Conservation (phyloP, 805 yeast genomes). For the Candida boleticola region DNA sequence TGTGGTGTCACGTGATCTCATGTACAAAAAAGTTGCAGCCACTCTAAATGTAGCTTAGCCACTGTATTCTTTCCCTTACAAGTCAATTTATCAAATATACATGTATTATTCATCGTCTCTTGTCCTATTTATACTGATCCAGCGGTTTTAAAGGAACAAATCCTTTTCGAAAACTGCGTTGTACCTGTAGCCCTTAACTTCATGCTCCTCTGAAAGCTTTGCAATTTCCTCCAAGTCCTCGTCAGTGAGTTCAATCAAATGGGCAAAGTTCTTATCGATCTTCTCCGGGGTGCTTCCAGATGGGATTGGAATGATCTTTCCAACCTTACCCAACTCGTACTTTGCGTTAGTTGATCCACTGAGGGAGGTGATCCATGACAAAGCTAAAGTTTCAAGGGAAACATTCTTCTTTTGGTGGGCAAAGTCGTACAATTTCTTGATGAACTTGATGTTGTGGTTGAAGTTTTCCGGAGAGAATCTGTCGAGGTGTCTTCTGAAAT, state of each 20-base stretch:
- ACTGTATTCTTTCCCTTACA: no score
- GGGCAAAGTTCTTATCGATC: slow-evolving; percentile 53
- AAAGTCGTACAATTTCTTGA: slow-evolving; percentile 47
- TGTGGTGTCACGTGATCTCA: no score
- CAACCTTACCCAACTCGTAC: slow-evolving; percentile 41
- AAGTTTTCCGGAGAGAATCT: slow-evolving; percentile 60
- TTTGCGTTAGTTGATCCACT: slow-evolving; percentile 61
- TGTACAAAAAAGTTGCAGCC: no score
- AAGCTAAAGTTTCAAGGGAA: slow-evolving; percentile 53
- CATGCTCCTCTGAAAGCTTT: slow-evolving; percentile 35
- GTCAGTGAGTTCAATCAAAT: slow-evolving; percentile 42
- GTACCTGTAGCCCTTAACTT: slow-evolving; percentile 55
- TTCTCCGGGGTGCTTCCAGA: slow-evolving; percentile 55
- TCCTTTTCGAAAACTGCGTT: slow-evolving; percentile 9
- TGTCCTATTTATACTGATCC: no score
- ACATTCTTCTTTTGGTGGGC: slow-evolving; percentile 48
- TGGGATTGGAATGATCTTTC: slow-evolving; percentile 76
- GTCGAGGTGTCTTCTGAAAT: slow-evolving; percentile 49
- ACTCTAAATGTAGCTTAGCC: no score
- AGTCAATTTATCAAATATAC: no score
- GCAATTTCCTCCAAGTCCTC: slow-evolving; percentile 52
- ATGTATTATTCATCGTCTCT: background rate
- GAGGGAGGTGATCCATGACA: slow-evolving; percentile 52
- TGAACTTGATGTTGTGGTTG: slow-evolving; percentile 49
- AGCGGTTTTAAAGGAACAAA: background rate